Conservation (phyloP, 345 rosid genomes). For the Cardamine resedifolia region DNA sequence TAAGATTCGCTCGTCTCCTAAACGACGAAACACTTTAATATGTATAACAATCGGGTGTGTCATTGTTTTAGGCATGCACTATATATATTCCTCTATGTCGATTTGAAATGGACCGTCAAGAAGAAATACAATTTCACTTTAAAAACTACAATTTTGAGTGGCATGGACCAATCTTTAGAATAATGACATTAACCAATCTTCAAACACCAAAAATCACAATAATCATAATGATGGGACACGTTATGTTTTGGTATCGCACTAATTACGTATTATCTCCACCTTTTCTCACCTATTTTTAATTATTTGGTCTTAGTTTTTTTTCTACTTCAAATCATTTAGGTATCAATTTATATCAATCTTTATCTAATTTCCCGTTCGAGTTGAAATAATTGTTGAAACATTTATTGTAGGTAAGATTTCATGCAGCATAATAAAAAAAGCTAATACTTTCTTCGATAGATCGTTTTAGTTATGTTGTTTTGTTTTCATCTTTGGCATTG, state of each 20-base stretch:
- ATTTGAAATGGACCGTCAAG: conserved; percentile 34
- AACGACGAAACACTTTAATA: conserved; percentile 30
- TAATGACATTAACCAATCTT: conserved; percentile 30
- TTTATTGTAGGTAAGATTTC: conserved; percentile 12
- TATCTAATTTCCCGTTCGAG: conserved; percentile 11
- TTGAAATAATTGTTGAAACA: conserved; percentile 17
- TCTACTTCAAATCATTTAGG: neutral
- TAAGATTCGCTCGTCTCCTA: conserved; percentile 21
- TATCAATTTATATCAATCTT: conserved; percentile 15
- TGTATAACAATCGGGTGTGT: conserved; percentile 10
- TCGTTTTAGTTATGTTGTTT: neutral
- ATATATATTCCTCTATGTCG: conserved; percentile 34
- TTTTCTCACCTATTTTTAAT: neutral
- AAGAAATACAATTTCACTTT: conserved; percentile 12
- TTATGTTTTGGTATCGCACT: conserved; percentile 28
- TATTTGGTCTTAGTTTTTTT: neutral
- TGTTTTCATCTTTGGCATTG: neutral
- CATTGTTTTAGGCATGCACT: conserved; percentile 37
- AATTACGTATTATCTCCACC: neutral
- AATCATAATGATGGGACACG: conserved; percentile 23
- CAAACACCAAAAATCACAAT: conserved; percentile 12
- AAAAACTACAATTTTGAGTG: conserved; percentile 25
- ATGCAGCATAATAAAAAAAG: neutral
- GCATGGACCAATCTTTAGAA: conserved; percentile 36
- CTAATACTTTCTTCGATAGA: neutral